Evolutionary conservation across 1,284 basidiomycete species (phyloP).

Genomic region (Xerocomus amazonicus): DNA sequence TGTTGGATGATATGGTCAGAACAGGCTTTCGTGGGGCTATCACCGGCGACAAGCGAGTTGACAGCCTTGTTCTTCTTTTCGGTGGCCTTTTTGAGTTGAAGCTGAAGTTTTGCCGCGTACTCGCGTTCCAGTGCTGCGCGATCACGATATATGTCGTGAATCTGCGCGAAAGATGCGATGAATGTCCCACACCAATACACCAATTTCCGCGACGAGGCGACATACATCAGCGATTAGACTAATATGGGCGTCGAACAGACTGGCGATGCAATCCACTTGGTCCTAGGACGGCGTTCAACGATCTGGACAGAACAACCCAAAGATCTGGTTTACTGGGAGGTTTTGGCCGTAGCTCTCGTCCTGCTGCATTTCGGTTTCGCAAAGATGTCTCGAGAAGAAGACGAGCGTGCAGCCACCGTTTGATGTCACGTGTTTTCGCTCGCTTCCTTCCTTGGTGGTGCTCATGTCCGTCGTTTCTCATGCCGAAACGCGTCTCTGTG

Average conservation of each 20-base stretch:
- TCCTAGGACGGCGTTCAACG: constrained; percentile 39
- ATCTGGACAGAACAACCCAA: not conserved
- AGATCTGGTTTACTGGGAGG: constrained; percentile 43
- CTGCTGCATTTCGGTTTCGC: constrained; percentile 18
- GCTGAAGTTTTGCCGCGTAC: constrained; percentile 66
- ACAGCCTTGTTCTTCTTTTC: constrained; percentile 68
- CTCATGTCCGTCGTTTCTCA: no score
- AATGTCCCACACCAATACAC: constrained; percentile 1
- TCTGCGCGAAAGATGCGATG: constrained; percentile 37
- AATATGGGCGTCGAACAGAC: constrained; percentile 59
- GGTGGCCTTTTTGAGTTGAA: constrained; percentile 58
- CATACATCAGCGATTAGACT: constrained; percentile 60
- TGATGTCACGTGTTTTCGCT: no score
- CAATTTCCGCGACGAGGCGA: not conserved
- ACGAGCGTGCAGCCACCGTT: no score
- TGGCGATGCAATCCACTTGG: constrained; percentile 52
- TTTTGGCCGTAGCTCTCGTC: constrained; percentile 43
- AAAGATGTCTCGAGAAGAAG: no score
- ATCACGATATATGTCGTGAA: constrained; percentile 68
- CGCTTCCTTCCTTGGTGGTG: no score
- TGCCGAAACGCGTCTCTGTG: no score
- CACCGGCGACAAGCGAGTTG: constrained; percentile 55
- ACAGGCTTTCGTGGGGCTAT: constrained; percentile 62
- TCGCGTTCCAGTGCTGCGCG: constrained; percentile 68
- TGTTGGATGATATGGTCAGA: constrained; percentile 49